A percentile compares a stretch with the other conserved stretches of the same genome.
Evolutionary conservation across 208 protist genomes (phyloP).

Genomic region (Crithidia sp.): DNA sequence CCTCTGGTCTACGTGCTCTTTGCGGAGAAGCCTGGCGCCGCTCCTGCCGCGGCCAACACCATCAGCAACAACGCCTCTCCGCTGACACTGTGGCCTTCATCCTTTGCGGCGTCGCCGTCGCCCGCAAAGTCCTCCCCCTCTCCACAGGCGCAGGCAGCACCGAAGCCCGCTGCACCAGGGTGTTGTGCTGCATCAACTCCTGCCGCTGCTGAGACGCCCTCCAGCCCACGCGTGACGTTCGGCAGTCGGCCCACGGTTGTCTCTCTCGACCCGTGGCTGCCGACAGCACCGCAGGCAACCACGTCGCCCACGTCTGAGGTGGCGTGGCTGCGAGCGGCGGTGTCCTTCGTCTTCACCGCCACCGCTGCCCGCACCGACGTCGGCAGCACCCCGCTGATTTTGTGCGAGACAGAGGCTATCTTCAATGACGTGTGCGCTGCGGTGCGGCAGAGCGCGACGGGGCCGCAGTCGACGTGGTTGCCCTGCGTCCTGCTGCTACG

Average conservation of each 20-base stretch:
- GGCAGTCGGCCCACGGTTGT: neutral
- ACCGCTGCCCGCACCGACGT: conserved; percentile 17
- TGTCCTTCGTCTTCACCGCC: conserved; percentile 18
- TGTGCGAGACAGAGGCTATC: conserved; percentile 19
- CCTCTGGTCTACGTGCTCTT: conserved; percentile 5
- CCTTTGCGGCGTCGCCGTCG: neutral
- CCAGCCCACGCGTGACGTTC: neutral
- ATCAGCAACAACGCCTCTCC: neutral
- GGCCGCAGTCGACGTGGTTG: neutral
- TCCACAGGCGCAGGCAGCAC: no score
- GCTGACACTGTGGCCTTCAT: neutral
- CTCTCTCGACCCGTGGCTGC: conserved; percentile 3
- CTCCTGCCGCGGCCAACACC: no score
- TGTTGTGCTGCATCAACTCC: neutral
- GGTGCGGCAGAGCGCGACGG: neutral
- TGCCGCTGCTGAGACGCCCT: neutral
- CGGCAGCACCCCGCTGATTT: conserved; percentile 12
- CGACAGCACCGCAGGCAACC: neutral
- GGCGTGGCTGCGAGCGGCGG: conserved; percentile 18
- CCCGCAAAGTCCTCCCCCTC: neutral
- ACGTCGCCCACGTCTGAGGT: neutral
- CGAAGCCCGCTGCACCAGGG: neutral
- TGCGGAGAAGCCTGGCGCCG: neutral
- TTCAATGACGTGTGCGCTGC: neutral
- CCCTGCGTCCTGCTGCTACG: conserved; percentile 17